Evolutionary conservation across 2,329 filamentous ascomycete species (phyloP), one percentile per base, ranked within the genome.

Genomic region (Beauveria asiatica): DNA sequence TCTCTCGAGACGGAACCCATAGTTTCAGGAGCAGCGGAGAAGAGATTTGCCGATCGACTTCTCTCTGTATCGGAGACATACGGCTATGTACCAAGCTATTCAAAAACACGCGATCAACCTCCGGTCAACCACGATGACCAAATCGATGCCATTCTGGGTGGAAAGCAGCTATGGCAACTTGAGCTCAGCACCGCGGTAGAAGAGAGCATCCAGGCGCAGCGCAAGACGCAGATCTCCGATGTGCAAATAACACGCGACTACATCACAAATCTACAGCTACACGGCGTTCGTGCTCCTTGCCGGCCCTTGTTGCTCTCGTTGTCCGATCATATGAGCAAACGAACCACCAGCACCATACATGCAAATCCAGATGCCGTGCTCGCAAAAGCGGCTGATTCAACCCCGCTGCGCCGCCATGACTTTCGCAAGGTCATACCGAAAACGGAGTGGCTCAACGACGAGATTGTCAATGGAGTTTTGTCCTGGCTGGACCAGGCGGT

Each of bases 401-500:
- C 75, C 3, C 75, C 80, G 13, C 72, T 89, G 17, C 67, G 67
- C 33, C 69, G 67, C 7, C 81, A 83, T 57, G 87, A 90, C 67
- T 86, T 91, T 66, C 75, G 73, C n/a, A 86, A 80, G 51, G 73
- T 92, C 8, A 76, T 87, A 17, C 75, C 76, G 19, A 70, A 75
- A 9, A 77, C 73, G 0, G 77, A 77, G 30, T 93, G 89, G 89
- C 79, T 93, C 7, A 92, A 92, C 64, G 89, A 92, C 69, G 86
- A 89, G 65, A 83, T 88, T 55, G 83, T 93, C 65, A 89, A 90
- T 65, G 82, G 83, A 16, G 83, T 83, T 52, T 77, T 91, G 27
- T 73, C 79, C 30, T 81, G 83, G 67, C 74, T 91, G 16, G 83
- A 85, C 52, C 75, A 78, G 17, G 79, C 79, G 54, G 73, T 85